A percentile compares a stretch with the other conserved stretches of the same genome.
Conservation (phyloP, 495 filamentous ascomycete genomes). For the Parathielavia appendiculata region DNA sequence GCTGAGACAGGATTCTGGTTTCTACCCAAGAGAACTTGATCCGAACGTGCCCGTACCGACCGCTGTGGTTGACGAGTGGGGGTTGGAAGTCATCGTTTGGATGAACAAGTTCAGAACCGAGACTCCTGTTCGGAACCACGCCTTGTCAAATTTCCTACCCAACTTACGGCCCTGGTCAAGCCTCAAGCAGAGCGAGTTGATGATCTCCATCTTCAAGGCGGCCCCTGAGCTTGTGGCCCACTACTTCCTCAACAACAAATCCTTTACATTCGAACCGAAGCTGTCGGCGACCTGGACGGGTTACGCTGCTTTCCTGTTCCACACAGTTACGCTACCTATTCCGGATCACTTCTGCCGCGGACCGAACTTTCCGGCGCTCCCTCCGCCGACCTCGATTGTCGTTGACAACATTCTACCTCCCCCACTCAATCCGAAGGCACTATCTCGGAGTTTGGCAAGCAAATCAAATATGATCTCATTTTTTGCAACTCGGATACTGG, state of each 20-base stretch:
- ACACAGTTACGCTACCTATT: conserved; percentile 65
- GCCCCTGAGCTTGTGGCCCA: conserved; percentile 79
- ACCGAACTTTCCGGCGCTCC: conserved; percentile 52
- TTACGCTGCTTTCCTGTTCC: conserved; percentile 81
- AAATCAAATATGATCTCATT: conserved; percentile 70
- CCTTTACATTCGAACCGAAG: conserved; percentile 86
- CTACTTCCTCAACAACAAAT: conserved; percentile 73
- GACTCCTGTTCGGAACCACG: conserved; percentile 69
- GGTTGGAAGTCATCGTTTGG: conserved; percentile 62
- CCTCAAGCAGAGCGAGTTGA: conserved; percentile 71
- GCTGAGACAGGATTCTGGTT: conserved; percentile 60
- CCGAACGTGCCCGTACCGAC: conserved; percentile 41
- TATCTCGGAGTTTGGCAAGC: conserved; percentile 72
- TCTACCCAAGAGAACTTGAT: conserved; percentile 66
- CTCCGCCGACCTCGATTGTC: conserved; percentile 68
- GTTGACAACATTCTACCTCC: conserved; percentile 85
- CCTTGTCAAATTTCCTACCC: conserved; percentile 67
- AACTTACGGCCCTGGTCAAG: conserved; percentile 80
- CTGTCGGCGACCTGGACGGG: conserved; percentile 89
- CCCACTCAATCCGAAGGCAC: conserved; percentile 67
- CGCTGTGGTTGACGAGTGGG: conserved; percentile 55
- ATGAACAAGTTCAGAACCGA: conserved; percentile 59
- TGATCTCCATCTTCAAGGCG: conserved; percentile 70
- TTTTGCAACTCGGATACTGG: conserved; percentile 73
- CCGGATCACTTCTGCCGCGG: conserved; percentile 60